These are phyloP conservation scores for Diaporthe helianthi DNA, from an alignment of 2,329 filamentous ascomycete species.

Conservation along the genomic window DNA sequence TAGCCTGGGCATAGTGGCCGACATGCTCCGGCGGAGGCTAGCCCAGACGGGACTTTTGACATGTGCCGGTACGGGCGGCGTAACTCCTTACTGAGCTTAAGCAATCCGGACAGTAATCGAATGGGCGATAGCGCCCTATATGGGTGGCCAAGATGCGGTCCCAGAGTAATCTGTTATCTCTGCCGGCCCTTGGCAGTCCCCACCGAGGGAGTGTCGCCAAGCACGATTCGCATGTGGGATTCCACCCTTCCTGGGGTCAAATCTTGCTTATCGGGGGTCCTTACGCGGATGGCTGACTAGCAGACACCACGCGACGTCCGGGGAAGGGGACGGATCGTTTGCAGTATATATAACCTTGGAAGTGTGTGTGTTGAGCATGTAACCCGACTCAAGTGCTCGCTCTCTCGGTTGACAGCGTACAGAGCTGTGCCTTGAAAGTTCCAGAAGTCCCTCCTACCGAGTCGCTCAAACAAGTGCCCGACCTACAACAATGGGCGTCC, in stretches of 20 bases:
- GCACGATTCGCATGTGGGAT: constrained; percentile 7
- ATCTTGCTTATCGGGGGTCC: constrained; percentile 16
- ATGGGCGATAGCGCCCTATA: constrained; percentile 18
- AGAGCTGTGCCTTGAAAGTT: too few relatives aligned
- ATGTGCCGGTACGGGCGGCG: not conserved
- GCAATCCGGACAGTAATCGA: constrained; percentile 14
- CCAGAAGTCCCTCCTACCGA: not conserved
- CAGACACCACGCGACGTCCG: constrained; percentile 16
- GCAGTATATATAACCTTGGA: constrained; percentile 16
- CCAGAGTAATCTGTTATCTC: constrained; percentile 14
- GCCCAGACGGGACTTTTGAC: not conserved
- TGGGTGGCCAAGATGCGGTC: constrained; percentile 1
- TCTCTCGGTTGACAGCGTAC: too few relatives aligned
- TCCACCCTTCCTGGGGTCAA: constrained; percentile 13
- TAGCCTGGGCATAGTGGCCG: constrained; percentile 4
- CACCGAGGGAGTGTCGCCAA: constrained; percentile 13
- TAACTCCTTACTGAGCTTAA: constrained; percentile 16
- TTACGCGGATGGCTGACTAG: constrained; percentile 22
- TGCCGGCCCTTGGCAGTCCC: constrained; percentile 20
- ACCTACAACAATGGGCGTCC: constrained; percentile 5
- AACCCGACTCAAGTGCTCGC: too few relatives aligned
- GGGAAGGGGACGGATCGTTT: not conserved
- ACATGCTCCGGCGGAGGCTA: constrained; percentile 2
- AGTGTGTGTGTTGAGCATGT: not conserved
- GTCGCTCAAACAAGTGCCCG: not conserved